These are phyloP conservation scores for Cutaneotrichosporon sp. DNA, from an alignment of 1,284 basidiomycete species.

Conservation along the genomic window DNA sequence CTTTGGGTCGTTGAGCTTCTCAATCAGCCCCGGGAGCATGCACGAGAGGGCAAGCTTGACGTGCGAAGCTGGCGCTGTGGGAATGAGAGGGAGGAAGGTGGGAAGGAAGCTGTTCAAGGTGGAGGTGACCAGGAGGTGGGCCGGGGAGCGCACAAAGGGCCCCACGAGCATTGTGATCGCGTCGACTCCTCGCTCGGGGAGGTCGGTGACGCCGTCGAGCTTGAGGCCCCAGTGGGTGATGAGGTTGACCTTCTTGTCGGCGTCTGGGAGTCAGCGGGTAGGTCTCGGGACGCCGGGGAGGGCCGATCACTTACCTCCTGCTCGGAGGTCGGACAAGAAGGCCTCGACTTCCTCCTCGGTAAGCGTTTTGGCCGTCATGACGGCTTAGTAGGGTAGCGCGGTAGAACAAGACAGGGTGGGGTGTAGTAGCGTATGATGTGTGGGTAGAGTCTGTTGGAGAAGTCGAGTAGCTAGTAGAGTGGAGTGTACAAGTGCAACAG, in stretches of 20 bases:
- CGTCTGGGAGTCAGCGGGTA: constrained; percentile 27
- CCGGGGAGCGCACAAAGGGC: constrained; percentile 38
- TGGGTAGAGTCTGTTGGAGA: too few relatives aligned
- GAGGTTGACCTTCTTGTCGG: constrained; percentile 50
- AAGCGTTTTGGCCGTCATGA: constrained; percentile 13
- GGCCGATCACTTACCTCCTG: constrained; percentile 33
- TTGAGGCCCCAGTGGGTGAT: constrained; percentile 49
- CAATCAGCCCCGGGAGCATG: constrained; percentile 42
- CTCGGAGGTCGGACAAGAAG: constrained; percentile 39
- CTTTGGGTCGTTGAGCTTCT: constrained; percentile 51
- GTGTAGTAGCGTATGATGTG: background rate
- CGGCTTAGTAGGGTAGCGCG: background rate
- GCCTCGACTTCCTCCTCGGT: constrained; percentile 40
- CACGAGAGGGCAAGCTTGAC: constrained; percentile 37
- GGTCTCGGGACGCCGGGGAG: background rate
- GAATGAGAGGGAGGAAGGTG: constrained; percentile 43
- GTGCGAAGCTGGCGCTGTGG: constrained; percentile 14
- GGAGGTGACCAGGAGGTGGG: constrained; percentile 42
- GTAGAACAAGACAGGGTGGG: background rate
- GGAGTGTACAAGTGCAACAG: too few relatives aligned
- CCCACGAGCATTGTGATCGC: constrained; percentile 42
- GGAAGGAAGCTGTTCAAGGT: constrained; percentile 46
- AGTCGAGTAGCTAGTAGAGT: too few relatives aligned
- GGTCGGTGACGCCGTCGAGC: constrained; percentile 37
- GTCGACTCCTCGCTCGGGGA: constrained; percentile 42